Evolutionary conservation across 768 basidiomycete genomes (phyloP).

Genomic region (Cystofilobasidium macerans): DNA sequence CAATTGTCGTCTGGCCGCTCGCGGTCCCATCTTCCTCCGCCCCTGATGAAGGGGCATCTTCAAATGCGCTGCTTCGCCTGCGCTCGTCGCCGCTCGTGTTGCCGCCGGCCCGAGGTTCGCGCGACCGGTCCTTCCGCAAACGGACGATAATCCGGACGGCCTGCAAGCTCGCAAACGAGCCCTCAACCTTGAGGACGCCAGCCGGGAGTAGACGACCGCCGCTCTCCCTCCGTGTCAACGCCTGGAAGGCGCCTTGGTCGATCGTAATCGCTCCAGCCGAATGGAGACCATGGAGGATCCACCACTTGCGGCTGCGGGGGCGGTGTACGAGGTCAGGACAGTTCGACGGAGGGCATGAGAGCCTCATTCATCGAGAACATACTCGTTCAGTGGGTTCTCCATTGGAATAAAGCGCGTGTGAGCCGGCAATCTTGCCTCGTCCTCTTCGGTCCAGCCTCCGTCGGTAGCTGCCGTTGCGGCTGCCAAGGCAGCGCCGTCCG

Average conservation of each 20-base stretch:
- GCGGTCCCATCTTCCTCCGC: background rate
- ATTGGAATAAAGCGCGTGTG: constrained; percentile 69
- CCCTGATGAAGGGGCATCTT: background rate
- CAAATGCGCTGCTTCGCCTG: constrained; percentile 31
- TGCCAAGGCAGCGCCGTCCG: background rate
- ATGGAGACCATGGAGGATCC: constrained; percentile 90
- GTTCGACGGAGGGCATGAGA: too few species aligned
- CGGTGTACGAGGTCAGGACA: background rate
- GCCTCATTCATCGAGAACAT: constrained; percentile 23
- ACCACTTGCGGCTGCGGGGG: constrained; percentile 76
- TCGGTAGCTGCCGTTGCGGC: background rate
- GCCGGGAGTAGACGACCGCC: constrained; percentile 86
- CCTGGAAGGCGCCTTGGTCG: constrained; percentile 56
- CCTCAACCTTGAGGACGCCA: constrained; percentile 76
- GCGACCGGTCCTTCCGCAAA: constrained; percentile 36
- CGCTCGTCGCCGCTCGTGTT: background rate
- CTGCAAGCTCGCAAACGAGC: constrained; percentile 85
- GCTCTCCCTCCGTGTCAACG: constrained; percentile 64
- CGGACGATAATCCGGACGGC: constrained; percentile 72
- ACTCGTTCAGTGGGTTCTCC: constrained; percentile 37
- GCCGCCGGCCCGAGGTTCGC: constrained; percentile 27
- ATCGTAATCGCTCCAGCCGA: constrained; percentile 70
- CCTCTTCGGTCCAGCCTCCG: constrained; percentile 8
- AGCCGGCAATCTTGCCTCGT: constrained; percentile 45
- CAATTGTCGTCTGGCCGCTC: background rate